Conservation (phyloP, 306 rosid species). For the Cucurbita argyrosperma region DNA sequence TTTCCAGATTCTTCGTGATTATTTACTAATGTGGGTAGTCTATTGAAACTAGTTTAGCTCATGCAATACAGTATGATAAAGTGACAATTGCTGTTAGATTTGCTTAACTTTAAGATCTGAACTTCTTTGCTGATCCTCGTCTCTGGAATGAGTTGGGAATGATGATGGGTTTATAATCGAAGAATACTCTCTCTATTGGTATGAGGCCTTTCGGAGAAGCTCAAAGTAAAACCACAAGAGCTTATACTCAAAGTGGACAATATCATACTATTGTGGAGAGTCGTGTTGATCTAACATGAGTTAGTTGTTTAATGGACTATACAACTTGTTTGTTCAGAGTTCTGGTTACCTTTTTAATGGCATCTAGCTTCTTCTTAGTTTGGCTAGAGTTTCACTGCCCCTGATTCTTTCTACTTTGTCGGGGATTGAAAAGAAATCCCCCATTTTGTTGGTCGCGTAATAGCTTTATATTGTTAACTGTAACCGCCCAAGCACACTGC, state of each 20-base stretch:
- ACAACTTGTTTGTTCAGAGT: background rate
- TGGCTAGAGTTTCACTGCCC: background rate
- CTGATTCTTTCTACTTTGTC: slow-evolving; percentile 7
- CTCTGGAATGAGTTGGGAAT: background rate
- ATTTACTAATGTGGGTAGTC: background rate
- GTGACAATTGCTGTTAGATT: background rate
- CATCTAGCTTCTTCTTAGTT: background rate
- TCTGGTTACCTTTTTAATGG: background rate
- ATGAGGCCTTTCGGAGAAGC: no score
- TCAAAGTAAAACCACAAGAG: no score
- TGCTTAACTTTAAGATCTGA: background rate
- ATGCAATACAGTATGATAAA: background rate
- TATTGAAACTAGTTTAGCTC: background rate
- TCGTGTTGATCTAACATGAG: no score
- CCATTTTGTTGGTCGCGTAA: slow-evolving; percentile 10
- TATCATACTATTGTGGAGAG: no score
- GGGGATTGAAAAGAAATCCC: slow-evolving; percentile 85
- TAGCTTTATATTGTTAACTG: background rate
- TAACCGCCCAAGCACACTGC: no score
- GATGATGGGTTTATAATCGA: no score
- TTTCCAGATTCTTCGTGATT: background rate
- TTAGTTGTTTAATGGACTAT: background rate
- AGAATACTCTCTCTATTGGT: no score
- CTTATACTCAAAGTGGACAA: no score
- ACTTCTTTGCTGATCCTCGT: background rate